These are phyloP conservation scores for Cladophialophora yegresii DNA, from an alignment of 2,329 filamentous ascomycete genomes.

Conservation along the genomic window DNA sequence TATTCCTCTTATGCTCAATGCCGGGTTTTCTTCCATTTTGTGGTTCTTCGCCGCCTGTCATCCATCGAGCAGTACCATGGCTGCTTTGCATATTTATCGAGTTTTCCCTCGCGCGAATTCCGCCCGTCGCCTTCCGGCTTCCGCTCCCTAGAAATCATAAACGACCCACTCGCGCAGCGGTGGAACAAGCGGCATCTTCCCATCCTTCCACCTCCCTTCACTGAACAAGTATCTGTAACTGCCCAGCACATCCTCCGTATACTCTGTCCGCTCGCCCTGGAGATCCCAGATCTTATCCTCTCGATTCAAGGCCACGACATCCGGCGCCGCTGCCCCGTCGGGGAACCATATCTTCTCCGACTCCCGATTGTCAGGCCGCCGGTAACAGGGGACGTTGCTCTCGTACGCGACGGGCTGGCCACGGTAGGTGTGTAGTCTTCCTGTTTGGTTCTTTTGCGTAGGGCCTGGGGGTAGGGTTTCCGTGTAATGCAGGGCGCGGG, in stretches of 20 bases:
- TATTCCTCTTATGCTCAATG: background rate
- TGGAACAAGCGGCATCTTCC: slow-evolving; percentile 73
- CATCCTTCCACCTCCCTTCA: slow-evolving; percentile 67
- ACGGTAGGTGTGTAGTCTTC: slow-evolving; percentile 62
- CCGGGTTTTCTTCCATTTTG: background rate
- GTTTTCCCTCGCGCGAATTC: background rate
- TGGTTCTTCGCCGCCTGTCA: background rate
- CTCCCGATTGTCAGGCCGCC: slow-evolving; percentile 57
- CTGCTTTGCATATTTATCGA: background rate
- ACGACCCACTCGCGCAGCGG: slow-evolving; percentile 73
- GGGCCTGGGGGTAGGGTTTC: slow-evolving; percentile 43
- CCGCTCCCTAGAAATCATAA: slow-evolving; percentile 64
- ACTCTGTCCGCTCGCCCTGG: slow-evolving; percentile 53
- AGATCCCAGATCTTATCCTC: slow-evolving; percentile 54
- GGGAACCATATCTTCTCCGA: slow-evolving; percentile 73
- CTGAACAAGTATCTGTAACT: slow-evolving; percentile 67
- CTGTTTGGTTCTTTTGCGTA: slow-evolving; percentile 35
- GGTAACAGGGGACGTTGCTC: slow-evolving; percentile 48
- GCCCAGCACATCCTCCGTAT: slow-evolving; percentile 59
- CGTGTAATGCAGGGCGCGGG: slow-evolving; percentile 30
- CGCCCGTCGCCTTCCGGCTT: background rate
- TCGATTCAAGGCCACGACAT: slow-evolving; percentile 46
- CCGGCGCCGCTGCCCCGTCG: slow-evolving; percentile 59
- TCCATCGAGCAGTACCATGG: background rate
- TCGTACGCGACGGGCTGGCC: slow-evolving; percentile 62